Evolutionary conservation across 2,329 filamentous ascomycete species (phyloP).

Genomic region (Ustulina deusta): DNA sequence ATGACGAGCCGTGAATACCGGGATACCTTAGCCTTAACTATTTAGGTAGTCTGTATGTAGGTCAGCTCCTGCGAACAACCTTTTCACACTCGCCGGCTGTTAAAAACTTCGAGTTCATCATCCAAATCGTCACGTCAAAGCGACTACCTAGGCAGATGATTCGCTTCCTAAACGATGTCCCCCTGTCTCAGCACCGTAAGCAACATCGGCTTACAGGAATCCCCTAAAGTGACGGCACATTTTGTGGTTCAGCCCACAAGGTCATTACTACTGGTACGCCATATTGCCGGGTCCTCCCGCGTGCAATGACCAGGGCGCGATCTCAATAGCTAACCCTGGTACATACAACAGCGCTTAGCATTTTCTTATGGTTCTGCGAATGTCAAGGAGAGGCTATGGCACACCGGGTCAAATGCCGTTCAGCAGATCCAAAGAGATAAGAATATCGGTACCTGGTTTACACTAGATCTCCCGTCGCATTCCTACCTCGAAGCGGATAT

Average conservation of each 20-base stretch:
- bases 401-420: neutral
- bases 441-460: neutral
- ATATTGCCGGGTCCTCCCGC: slow-evolving; percentile 23
- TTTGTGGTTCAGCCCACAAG: slow-evolving; percentile 5
- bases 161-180: no score
- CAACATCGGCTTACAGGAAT: no score
- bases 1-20: neutral
- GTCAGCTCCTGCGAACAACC: neutral
- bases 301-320: slow-evolving; percentile 20
- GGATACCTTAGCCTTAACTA: neutral
- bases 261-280: slow-evolving; percentile 3
- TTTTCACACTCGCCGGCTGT: neutral
- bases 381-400: neutral
- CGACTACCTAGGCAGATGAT: no score
- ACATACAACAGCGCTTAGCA: neutral
- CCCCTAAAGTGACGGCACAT: no score
- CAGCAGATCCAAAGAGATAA: neutral
- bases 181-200: no score
- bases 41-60: no score
- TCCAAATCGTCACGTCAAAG: no score
- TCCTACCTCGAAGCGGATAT: neutral
- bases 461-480: neutral
- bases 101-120: neutral
- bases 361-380: neutral
- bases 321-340: slow-evolving; percentile 1